Evolutionary conservation across 768 basidiomycete genomes (phyloP), one percentile per base, ranked within the genome.

Genomic region (Tephrocybe sp.): DNA sequence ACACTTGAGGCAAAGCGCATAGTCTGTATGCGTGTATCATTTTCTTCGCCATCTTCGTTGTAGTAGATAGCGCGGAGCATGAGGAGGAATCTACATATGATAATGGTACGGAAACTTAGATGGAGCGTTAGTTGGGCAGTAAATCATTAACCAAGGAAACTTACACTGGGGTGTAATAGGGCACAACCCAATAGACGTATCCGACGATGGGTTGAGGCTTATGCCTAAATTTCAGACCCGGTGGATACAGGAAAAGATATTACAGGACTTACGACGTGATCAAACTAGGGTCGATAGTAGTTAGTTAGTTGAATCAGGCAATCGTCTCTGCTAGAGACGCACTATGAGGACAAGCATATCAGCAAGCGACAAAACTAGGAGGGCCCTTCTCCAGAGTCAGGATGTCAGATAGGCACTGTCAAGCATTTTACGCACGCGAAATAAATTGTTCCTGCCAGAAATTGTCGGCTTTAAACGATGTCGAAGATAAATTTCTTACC

Each of bases 151-250:
- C 21, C 20, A 33, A 3, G 40, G 14, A 20, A 25, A 58, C 68
- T 23, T 57, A 66, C 68, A 67, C 68, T 32, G 67, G 67, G 0
- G 65, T 68, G 33, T 65, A 69, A 47, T 66, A 69, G 7, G 68
- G 68, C 8, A 69, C 68, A 11, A 69, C 68, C 68, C 66, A 69
- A 51, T 67, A 69, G 40, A 65, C 65, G 50, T 67, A 69, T 8
- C 65, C 63, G 1, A 66, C 62, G 3, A 62, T 64, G 32, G 62
- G 61, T 48, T 56, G 40, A 12, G 67, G 65, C 66, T 68, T 39
- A 3, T 5, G n/a, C 4, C 34, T 15, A 11, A 15, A 39, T 7
- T 46, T 32, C 28, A 36, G 23, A 37, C 26, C 7, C 34, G 24
- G 5, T 43, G 42, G 38, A 36, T 43, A 3, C 23, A 14, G 10